Evolutionary conservation across 345 rosid species (phyloP), one percentile per base, ranked within the genome.

Genomic region (Microthlaspi erraticum): DNA sequence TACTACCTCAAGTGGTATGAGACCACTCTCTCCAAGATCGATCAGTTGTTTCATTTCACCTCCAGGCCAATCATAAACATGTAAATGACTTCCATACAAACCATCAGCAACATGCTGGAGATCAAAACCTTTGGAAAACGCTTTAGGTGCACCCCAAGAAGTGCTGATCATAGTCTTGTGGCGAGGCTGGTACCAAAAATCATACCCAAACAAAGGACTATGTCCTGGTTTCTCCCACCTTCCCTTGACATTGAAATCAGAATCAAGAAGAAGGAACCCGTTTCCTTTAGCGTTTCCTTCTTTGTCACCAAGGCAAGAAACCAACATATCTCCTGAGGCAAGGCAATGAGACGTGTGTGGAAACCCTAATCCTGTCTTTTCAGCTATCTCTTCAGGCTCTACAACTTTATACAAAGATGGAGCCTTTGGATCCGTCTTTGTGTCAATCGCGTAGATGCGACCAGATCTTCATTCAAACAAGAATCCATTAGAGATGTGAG

Each of bases 111-210:
- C 88, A 19, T 93, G 86, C 72, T 91, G 90, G 56, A 63, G 90
- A 78, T 91, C 42, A 61, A 93, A 91, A 37, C 97, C 97, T 77
- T 85, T 81, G 38, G 83, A 68, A 65, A 91, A 93, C 16, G 96
- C 94, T 20, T 82, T 70, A 39, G 97, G 98, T 42, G 98, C 98
- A 20, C 97, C 97, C 88, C 91, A 93, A 5, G 98, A 87, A 38
- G 98, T 75, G 81, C 98, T 86, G 66, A 91, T 91, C 98, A 93
- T 89, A 5, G 90, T 91, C 67, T 89, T 84, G 80, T 82, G 86
- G 18, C 85, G 95, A 23, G 97, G 96, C 76, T 93, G 97, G 82
- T 93, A 91, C 98, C 97, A 93, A 70, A 87, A 93, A 78, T 93
- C 97, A 76, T 87, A 91, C 10, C 97, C 92, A 72, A 86, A 93